Base-by-base conservation (phyloP, 805 yeast genomes). In the Saccharomycopsis vini region DNA sequence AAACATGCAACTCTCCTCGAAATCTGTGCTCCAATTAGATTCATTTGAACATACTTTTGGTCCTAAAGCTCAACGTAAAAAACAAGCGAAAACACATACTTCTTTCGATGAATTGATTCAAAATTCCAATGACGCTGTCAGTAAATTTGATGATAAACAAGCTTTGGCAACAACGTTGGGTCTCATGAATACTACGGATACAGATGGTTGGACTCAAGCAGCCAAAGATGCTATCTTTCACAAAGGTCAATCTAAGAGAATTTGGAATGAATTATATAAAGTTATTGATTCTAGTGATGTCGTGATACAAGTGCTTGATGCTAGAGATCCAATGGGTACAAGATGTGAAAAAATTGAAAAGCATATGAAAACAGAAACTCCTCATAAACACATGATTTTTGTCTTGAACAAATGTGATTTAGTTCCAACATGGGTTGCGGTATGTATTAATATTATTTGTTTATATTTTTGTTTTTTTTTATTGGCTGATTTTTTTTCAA, bases 351-450 rank as follows among this genome's bases (percentile, higher is more conserved):
- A 94, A 2, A 96, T 90, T 44, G 97, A 92, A 63, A 88, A 87
- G 57, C 89, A 87, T 61, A 86, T 90, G 62, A 77, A 74, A 55
- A 90, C 85, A 53, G 98, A 90, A 66, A 88, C 95, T 59, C 86
- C 97, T 12, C 98, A 92, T 62, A 90, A 90, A 67, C 98, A 92
- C 71, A 72, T 90, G 68, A 82, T 90, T 54, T 89, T 82, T 61
- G 95, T 92, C 45, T 69, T 90, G 66, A 90, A 90, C 75, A 90
- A 90, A 73, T 89, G 97, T 75, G 98, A 90, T 71, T 77, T 90
- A 58, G 96, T 90, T 42, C 98, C 98, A 52, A 90, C 96, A 38
- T 90, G 97, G 97, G 97, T 87, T 58, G 97, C 97, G 58, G 97
- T 89, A 87, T 75, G 97, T 88, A 64, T 60, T 45, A 43, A 32